Conservation (phyloP, 768 basidiomycete species). For the Russula sp. region DNA sequence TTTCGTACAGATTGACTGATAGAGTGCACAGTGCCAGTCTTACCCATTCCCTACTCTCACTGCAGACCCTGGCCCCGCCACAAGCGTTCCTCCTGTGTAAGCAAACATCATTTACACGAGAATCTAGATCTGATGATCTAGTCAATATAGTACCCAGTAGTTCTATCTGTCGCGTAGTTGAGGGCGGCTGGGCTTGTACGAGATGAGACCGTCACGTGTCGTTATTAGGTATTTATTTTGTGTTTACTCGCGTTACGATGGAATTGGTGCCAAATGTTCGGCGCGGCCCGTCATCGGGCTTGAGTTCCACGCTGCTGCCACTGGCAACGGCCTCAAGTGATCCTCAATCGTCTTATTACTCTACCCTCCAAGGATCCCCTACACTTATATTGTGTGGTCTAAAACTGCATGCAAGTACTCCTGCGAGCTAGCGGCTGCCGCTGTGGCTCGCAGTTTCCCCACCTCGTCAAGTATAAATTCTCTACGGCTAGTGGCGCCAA, state of each 20-base stretch:
- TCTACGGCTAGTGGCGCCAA: constrained; percentile 26
- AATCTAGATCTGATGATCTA: background rate
- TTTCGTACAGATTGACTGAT: background rate
- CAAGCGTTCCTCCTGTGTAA: constrained; percentile 10
- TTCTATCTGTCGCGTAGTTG: background rate
- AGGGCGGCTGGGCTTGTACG: background rate
- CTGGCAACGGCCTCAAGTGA: too few species aligned
- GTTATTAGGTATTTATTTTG: background rate
- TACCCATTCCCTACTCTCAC: constrained; percentile 2
- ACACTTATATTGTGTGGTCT: background rate
- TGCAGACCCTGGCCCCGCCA: constrained; percentile 8
- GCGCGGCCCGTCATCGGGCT: too few species aligned
- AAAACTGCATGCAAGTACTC: background rate
- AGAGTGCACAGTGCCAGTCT: background rate
- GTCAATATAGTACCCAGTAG: background rate
- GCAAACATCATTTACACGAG: background rate
- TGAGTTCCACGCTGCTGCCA: too few species aligned
- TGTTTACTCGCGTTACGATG: too few species aligned
- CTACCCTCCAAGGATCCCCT: too few species aligned
- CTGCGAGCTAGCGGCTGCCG: background rate
- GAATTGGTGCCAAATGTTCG: too few species aligned
- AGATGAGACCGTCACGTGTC: background rate
- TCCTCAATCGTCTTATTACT: too few species aligned
- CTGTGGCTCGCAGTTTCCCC: background rate
- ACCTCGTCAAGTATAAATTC: background rate